Conservation (phyloP, 2,329 filamentous ascomycete genomes). For the Helicocarpus griseus region DNA sequence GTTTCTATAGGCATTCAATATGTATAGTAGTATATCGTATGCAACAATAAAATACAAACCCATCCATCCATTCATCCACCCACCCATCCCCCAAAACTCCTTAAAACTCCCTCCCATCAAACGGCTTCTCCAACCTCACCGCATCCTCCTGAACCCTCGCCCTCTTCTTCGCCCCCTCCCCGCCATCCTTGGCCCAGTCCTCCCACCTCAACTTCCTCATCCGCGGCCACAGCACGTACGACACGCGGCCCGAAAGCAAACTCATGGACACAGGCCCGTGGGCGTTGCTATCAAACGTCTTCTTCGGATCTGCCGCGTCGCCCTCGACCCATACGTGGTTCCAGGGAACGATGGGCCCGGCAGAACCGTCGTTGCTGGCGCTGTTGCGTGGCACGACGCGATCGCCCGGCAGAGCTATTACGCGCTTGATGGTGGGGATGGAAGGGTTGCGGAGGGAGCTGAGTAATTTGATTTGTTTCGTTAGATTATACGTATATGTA, state of each 20-base stretch:
- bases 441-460: conserved; percentile 66
- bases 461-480: conserved; percentile 8
- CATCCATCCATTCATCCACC: not conserved
- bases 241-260: conserved; percentile 65
- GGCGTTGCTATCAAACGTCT: conserved; percentile 73
- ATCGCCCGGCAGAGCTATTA: conserved; percentile 75
- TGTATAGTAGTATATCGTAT: too few species aligned
- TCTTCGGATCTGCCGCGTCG: conserved; percentile 58
- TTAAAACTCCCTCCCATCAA: not conserved
- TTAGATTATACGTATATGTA: conserved; percentile 5
- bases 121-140: conserved; percentile 1
- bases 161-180: conserved; percentile 16
- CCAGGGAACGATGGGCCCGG: conserved; percentile 54
- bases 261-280: conserved; percentile 75
- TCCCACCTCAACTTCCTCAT: conserved; percentile 27
- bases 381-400: conserved; percentile 55
- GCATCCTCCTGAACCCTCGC: conserved; percentile 22
- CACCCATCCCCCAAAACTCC: not conserved
- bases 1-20: too few species aligned
- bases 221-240: conserved; percentile 59
- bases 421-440: conserved; percentile 64
- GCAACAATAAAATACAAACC: not conserved
- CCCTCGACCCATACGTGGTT: conserved; percentile 95
- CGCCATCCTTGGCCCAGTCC: conserved; percentile 27
- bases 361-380: conserved; percentile 17